Evolutionary conservation across 129 eudicot species (phyloP), one percentile per base, ranked within the genome.

Genomic region (Flaveria trinervia): DNA sequence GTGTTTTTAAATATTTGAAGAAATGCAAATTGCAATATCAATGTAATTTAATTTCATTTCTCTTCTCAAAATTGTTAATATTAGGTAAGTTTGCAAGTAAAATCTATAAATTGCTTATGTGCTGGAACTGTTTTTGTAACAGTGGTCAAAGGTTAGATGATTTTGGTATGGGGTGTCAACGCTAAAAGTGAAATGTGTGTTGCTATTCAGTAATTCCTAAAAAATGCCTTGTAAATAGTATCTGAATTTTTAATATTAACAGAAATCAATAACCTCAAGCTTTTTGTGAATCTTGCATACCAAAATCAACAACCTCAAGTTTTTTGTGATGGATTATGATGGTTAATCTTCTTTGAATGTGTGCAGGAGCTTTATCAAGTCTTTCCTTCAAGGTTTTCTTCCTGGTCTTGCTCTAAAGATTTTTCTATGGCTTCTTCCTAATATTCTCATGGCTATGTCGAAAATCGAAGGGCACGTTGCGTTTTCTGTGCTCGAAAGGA

Each of bases 341-440:
- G 54, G 54, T 71, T 50, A 3, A 14, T 44, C 28, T 41, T 56
- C 16, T 50, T 45, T 17, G 68, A 62, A 73, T 77, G 52, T 68
- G 39, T 84, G 92, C 96, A 93, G 98, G 92, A 77, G 77, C 16
- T 78, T 93, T 68, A 72, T 90, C 72, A 93, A 93, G 86, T 93
- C 98, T 17, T 87, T 93, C 72, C 84, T 93, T 41, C 98, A 93
- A 84, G 98, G 98, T 80, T 93, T 93, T 78, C 92, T 93, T 79
- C 98, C 98, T 22, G 98, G 98, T 84, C 88, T 93, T 48, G 97
- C 97, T 46, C 89, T 93, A 7, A 90, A 93, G 89, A 50, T 93
- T 65, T 93, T 93, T 74, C 81, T 93, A 83, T 84, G 77, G 64
- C 71, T 90, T 78, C 98, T 93, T 73, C 98, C 98, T 9, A 68